These are phyloP conservation scores for Suillus fuscotomentosus DNA, from an alignment of 768 basidiomycete species.

Conservation along the genomic window DNA sequence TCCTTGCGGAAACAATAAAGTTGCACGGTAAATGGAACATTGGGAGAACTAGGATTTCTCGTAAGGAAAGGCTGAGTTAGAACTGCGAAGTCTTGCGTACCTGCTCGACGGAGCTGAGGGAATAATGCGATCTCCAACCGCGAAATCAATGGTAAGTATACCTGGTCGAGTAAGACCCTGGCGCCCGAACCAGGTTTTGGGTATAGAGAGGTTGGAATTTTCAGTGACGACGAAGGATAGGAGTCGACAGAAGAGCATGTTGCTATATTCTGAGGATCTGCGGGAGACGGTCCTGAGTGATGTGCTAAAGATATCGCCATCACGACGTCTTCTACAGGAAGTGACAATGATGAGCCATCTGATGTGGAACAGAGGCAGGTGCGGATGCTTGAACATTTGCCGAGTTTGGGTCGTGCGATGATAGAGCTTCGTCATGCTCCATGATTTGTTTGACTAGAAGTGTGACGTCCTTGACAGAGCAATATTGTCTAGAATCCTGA, in stretches of 20 bases:
- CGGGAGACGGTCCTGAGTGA: too few species aligned
- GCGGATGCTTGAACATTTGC: neutral
- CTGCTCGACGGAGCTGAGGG: neutral
- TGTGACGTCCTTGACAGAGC: too few species aligned
- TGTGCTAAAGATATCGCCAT: too few species aligned
- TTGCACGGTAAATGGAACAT: constrained; percentile 3
- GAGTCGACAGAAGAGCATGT: neutral
- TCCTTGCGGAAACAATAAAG: constrained; percentile 20
- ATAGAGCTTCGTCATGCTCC: neutral
- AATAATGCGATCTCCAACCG: constrained; percentile 22
- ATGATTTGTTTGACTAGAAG: neutral
- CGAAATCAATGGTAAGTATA: constrained; percentile 21
- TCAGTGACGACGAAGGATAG: neutral
- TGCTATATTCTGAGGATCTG: neutral
- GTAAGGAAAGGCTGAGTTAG: neutral
- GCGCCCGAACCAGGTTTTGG: constrained; percentile 26
- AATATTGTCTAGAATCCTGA: neutral
- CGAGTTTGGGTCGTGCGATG: too few species aligned
- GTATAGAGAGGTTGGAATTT: constrained; percentile 9
- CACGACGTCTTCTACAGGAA: neutral
- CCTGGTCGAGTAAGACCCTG: constrained; percentile 19
- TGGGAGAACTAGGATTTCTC: neutral
- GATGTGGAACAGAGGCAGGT: neutral
- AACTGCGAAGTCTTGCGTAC: neutral
- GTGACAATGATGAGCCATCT: neutral